Evolutionary conservation across 2,329 filamentous ascomycete genomes (phyloP), one percentile per base, ranked within the genome.

Genomic region (Fusarium sp.): DNA sequence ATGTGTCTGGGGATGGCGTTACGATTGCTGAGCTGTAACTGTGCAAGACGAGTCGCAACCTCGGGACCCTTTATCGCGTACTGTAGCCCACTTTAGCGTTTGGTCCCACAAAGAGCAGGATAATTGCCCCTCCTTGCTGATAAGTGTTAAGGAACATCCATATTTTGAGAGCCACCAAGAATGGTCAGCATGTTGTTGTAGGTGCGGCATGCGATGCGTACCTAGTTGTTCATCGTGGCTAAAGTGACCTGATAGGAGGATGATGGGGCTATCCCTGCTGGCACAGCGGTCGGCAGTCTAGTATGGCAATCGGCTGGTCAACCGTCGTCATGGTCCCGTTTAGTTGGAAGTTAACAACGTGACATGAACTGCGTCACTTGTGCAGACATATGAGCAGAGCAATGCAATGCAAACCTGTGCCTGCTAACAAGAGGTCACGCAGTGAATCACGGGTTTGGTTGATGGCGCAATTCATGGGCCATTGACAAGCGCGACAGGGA

Each of bases 51-150:
- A n/a, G n/a, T n/a, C n/a, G n/a, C n/a, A 54, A 39, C 43, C 46
- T 46, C 27, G 23, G 36, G 40, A 55, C 45, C 53, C 70, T 73
- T 70, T 73, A 73, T 72, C 70, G 60, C 46, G 53, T 14, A 31
- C 29, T 13, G 29, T 58, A 63, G 55, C 54, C 70, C 70, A 69
- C 71, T 70, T 6, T 52, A 42, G 56, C 40, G 50, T 62, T 53
- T 57, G 36, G 68, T 72, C 67, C 70, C 70, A 66, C 70, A 67
- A 58, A 45, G 57, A 58, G 68, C 65, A 63, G 67, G 62, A 72
- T 62, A 54, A 39, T 49, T 47, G 59, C 66, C 67, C 69, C 70
- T 72, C 54, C 55, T 50, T 57, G 21, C 49, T 64, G 70, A 71
- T 72, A 72, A 58, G 70, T 60, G 49, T 67, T 63, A 57, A 63